Evolutionary conservation across 768 basidiomycete species (phyloP), one percentile per base, ranked within the genome.

Genomic region (Fomitopsis pulvina): DNA sequence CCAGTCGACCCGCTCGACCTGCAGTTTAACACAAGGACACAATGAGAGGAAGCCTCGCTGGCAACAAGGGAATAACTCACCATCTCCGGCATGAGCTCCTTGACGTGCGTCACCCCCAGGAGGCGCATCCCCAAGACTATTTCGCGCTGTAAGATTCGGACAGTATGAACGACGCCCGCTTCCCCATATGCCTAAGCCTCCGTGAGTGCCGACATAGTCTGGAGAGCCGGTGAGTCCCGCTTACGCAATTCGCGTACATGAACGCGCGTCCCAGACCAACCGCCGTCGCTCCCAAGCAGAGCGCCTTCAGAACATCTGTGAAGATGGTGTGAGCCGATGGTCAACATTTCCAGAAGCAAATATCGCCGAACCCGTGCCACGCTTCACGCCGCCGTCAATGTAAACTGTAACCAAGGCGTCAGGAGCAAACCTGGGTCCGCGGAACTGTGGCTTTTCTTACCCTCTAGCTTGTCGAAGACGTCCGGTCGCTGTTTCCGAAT

Each of bases 211-310:
- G 32, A 6, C 11, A 16, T 18, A 16, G n/a, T 7, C 30, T 7
- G 16, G n/a, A 24, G 12, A 14, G 3, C 14, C 7, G 16, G 10
- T 29, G 21, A 24, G 14, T 6, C 10, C 12, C n/a, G 25, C 45
- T 60, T 66, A 87, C 87, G 59, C 86, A 86, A 67, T 89, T 84
- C 1, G 86, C 91, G 59, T 87, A 95, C 11, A 96, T 73, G 72
- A 92, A 89, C 14, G 86, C 75, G 14, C 93, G 74, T 2, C 93
- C 93, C 27, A 96, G 68, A 4, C 93, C 92, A 16, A 93, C 89
- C 7, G 85, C 89, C 53, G 68, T 83, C 2, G 93, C 93, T 8
- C 93, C 93, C 6, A 96, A 72, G 61, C 91, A 94, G 10, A 94
- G 68, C 0, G 92, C 92, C 66, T 94, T 95, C 44, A 95, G 68